These are phyloP conservation scores for Neoboletus subvelutipes DNA, from an alignment of 768 basidiomycete species.

Conservation along the genomic window DNA sequence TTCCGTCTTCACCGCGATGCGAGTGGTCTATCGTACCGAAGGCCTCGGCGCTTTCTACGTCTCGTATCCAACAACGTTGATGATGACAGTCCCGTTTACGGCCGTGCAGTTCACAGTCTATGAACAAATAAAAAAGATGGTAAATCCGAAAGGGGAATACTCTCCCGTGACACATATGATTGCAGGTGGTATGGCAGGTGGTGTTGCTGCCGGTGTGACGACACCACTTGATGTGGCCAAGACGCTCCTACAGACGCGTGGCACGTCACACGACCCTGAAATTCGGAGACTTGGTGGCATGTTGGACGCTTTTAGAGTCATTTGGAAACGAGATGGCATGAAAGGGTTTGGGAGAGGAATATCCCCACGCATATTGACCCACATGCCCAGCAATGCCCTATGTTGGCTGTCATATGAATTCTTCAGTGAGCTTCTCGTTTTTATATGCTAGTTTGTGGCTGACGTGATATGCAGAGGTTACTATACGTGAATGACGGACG, in stretches of 20 bases:
- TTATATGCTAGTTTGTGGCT: slow-evolving; percentile 1
- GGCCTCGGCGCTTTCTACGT: slow-evolving; percentile 93
- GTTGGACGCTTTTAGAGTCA: slow-evolving; percentile 83
- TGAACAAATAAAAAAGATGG: slow-evolving; percentile 81
- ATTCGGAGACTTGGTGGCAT: slow-evolving; percentile 85
- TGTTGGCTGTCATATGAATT: slow-evolving; percentile 99
- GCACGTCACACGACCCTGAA: slow-evolving; percentile 79
- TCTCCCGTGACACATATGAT: slow-evolving; percentile 92
- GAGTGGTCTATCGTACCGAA: slow-evolving; percentile 80
- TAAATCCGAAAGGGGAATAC: slow-evolving; percentile 86
- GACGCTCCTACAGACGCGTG: slow-evolving; percentile 93
- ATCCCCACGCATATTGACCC: slow-evolving; percentile 88
- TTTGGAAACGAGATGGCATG: slow-evolving; percentile 81
- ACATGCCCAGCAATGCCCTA: slow-evolving; percentile 95
- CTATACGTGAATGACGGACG: slow-evolving; percentile 49
- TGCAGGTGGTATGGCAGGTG: slow-evolving; percentile 91
- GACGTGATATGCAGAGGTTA: slow-evolving; percentile 48
- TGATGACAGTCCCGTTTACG: slow-evolving; percentile 96
- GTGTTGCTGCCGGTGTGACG: slow-evolving; percentile 91
- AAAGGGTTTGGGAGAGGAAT: slow-evolving; percentile 87
- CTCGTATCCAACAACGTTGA: slow-evolving; percentile 97
- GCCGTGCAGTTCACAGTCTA: slow-evolving; percentile 98
- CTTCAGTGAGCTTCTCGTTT: slow-evolving; percentile 72
- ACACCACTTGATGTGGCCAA: slow-evolving; percentile 98
- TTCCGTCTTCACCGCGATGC: slow-evolving; percentile 83